Conservation (phyloP, 108 stramenopile species). For the Asterionellopsis glacialis region DNA sequence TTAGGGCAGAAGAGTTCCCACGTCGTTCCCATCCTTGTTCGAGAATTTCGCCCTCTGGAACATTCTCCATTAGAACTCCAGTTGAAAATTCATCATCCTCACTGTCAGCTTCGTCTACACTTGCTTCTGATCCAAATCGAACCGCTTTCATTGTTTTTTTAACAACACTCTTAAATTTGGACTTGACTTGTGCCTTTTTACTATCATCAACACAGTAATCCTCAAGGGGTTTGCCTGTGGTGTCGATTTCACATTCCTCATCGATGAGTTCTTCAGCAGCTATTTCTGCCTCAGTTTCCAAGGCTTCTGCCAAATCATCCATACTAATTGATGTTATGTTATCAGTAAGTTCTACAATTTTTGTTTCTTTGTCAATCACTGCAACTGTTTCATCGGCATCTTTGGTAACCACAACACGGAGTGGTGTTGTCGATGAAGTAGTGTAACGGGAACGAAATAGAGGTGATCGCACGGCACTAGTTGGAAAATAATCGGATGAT, state of each 20-base stretch:
- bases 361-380: no score
- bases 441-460: no score
- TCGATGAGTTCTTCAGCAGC: constrained; percentile 51
- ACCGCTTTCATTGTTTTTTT: constrained; percentile 46
- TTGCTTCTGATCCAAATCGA: constrained; percentile 25
- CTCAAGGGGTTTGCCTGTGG: constrained; percentile 47
- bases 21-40: constrained; percentile 78
- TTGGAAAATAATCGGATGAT: no score
- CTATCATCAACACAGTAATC: constrained; percentile 67
- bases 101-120: constrained; percentile 17
- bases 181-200: constrained; percentile 38
- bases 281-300: constrained; percentile 58
- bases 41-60: constrained; percentile 62
- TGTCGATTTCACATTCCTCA: constrained; percentile 63
- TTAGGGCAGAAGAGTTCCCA: constrained; percentile 49
- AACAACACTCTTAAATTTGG: constrained; percentile 45
- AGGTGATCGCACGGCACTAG: no score
- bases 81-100: constrained; percentile 17
- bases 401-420: no score
- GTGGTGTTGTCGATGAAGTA: no score
- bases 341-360: no score
- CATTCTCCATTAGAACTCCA: constrained; percentile 7
- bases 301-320: constrained; percentile 5
- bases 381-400: no score
- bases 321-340: neutral